Conservation (phyloP, 2,329 filamentous ascomycete species). For the Claviceps sp. region DNA sequence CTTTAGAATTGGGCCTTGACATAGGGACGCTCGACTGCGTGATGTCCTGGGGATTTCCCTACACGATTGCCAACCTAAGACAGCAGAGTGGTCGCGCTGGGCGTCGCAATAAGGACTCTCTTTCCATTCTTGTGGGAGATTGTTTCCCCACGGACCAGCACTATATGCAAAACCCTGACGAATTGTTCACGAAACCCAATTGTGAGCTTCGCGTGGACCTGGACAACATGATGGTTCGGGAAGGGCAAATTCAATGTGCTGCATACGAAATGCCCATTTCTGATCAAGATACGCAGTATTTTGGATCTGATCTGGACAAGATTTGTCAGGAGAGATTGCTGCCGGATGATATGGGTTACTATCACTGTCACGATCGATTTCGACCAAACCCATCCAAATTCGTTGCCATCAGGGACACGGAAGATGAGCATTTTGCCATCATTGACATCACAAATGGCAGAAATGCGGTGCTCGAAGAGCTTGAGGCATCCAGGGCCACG, state of each 20-base stretch:
- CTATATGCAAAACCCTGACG: slow-evolving; percentile 92
- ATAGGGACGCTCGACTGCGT: slow-evolving; percentile 92
- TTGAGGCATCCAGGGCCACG: slow-evolving; percentile 90
- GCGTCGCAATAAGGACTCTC: slow-evolving; percentile 80
- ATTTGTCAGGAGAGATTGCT: slow-evolving; percentile 64
- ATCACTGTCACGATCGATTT: slow-evolving; percentile 80
- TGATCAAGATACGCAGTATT: slow-evolving; percentile 62
- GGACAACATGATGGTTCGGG: slow-evolving; percentile 78
- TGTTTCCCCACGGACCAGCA: slow-evolving; percentile 85
- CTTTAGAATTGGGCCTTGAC: slow-evolving; percentile 86
- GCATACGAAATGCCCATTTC: slow-evolving; percentile 94
- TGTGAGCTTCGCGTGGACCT: slow-evolving; percentile 82
- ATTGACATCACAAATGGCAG: slow-evolving; percentile 73
- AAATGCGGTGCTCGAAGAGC: slow-evolving; percentile 81
- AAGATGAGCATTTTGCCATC: slow-evolving; percentile 86
- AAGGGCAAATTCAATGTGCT: slow-evolving; percentile 91
- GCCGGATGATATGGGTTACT: slow-evolving; percentile 66
- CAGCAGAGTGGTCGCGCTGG: slow-evolving; percentile 93
- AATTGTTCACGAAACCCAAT: slow-evolving; percentile 86
- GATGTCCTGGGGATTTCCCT: slow-evolving; percentile 86
- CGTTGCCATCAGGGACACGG: slow-evolving; percentile 78
- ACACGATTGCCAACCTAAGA: slow-evolving; percentile 84
- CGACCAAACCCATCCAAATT: slow-evolving; percentile 70
- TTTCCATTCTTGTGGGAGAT: slow-evolving; percentile 82
- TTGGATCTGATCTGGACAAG: slow-evolving; percentile 57